Conservation (phyloP, 2,329 filamentous ascomycete species). For the Exophiala mesophila region DNA sequence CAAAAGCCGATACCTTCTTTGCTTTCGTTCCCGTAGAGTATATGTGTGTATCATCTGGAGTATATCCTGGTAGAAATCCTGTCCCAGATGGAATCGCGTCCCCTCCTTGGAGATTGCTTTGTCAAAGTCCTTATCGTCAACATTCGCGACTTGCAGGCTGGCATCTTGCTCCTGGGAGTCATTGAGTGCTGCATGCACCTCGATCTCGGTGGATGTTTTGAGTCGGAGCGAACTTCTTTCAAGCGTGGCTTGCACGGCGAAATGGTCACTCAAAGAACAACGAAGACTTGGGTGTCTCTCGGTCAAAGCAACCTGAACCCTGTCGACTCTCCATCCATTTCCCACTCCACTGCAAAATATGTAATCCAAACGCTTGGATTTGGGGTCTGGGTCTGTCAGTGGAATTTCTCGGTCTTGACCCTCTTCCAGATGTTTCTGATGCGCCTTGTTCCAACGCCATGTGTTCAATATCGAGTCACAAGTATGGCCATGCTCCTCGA, state of each 20-base stretch:
- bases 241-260: conserved; percentile 80
- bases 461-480: conserved; percentile 85
- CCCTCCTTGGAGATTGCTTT: conserved; percentile 22
- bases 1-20: conserved; percentile 64
- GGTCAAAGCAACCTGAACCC: conserved; percentile 71
- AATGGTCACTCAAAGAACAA: conserved; percentile 92
- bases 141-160: conserved; percentile 12
- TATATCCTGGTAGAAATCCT: conserved; percentile 65
- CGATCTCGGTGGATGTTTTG: conserved; percentile 2
- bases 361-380: conserved; percentile 88
- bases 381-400: conserved; percentile 62
- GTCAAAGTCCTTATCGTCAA: conserved; percentile 20
- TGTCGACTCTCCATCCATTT: conserved; percentile 62
- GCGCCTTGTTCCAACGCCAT: conserved; percentile 77
- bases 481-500: conserved; percentile 76
- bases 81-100: conserved; percentile 35
- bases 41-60: conserved; percentile 67
- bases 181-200: conserved; percentile 13
- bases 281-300: conserved; percentile 72
- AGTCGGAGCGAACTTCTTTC: conserved; percentile 6
- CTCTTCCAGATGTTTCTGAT: conserved; percentile 63
- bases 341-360: conserved; percentile 61
- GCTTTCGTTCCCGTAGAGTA: conserved; percentile 62
- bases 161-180: conserved; percentile 7
- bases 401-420: conserved; percentile 62